Conservation (phyloP, 1,139 yeast species). For the Cylindricascospora bacillispora region DNA sequence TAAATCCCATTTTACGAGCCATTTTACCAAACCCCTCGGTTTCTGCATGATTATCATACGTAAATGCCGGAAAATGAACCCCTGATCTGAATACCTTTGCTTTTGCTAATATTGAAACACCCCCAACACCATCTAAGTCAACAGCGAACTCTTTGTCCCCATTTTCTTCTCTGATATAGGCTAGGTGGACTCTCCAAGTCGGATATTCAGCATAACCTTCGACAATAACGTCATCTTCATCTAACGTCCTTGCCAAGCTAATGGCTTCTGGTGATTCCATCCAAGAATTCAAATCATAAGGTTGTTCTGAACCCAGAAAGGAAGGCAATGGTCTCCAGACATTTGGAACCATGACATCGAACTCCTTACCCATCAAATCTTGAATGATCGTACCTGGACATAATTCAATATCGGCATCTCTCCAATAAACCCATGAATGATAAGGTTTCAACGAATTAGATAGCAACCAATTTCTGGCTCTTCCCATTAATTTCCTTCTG, state of each 20-base stretch:
- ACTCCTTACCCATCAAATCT: constrained; percentile 52
- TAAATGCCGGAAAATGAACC: constrained; percentile 80
- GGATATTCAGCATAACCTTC: constrained; percentile 90
- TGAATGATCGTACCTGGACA: constrained; percentile 49
- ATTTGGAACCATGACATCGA: constrained; percentile 65
- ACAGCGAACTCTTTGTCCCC: constrained; percentile 80
- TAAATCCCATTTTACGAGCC: constrained; percentile 68
- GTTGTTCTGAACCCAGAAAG: constrained; percentile 82
- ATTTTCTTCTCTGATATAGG: constrained; percentile 72
- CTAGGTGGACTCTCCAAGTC: constrained; percentile 87
- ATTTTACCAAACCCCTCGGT: constrained; percentile 88
- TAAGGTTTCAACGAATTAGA: constrained; percentile 52
- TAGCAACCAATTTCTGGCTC: constrained; percentile 60
- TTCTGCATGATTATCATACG: constrained; percentile 84
- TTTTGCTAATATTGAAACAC: constrained; percentile 71
- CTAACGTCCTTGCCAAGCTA: constrained; percentile 61
- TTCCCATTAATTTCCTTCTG: constrained; percentile 58
- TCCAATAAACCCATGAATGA: constrained; percentile 72
- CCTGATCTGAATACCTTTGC: constrained; percentile 74
- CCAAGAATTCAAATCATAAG: constrained; percentile 86
- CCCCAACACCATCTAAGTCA: constrained; percentile 87
- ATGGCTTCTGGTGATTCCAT: constrained; percentile 77
- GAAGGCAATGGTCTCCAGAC: constrained; percentile 90
- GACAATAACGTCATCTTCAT: constrained; percentile 81
- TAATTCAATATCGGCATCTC: constrained; percentile 60